A percentile compares a stretch with the other conserved stretches of the same genome.
Evolutionary conservation across 345 rosid genomes (phyloP).

Genomic region (Pugionium dolabratum): DNA sequence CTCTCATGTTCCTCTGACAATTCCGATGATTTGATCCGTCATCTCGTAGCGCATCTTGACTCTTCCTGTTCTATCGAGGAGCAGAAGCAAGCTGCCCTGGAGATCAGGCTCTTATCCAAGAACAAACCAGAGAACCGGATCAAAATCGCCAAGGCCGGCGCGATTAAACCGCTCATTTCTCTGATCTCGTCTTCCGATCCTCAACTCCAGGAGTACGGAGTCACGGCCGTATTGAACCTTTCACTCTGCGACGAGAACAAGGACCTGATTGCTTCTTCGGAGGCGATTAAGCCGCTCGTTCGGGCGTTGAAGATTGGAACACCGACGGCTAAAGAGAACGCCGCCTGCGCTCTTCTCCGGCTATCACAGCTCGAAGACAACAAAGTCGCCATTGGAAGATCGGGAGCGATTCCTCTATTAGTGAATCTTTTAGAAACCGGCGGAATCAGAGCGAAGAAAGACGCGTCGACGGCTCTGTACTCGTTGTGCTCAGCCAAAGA

Average conservation of each 20-base stretch:
- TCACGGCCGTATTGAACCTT: conserved; percentile 85
- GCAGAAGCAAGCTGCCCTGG: conserved; percentile 96
- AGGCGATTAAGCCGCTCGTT: conserved; percentile 86
- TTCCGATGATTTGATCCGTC: conserved; percentile 67
- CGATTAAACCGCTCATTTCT: conserved; percentile 72
- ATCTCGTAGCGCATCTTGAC: conserved; percentile 68
- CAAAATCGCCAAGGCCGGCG: conserved; percentile 82
- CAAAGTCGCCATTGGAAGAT: conserved; percentile 83
- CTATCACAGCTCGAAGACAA: conserved; percentile 83
- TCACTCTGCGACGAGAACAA: conserved; percentile 97
- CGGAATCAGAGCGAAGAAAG: conserved; percentile 78
- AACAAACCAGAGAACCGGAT: conserved; percentile 83
- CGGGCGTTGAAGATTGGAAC: conserved; percentile 72
- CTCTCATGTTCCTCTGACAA: conserved; percentile 67
- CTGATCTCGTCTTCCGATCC: conserved; percentile 66
- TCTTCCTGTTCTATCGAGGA: conserved; percentile 75
- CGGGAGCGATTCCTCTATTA: conserved; percentile 77
- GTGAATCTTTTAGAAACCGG: conserved; percentile 73
- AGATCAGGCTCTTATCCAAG: conserved; percentile 86
- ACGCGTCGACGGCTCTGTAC: conserved; percentile 90
- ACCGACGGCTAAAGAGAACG: conserved; percentile 80
- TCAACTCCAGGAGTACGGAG: conserved; percentile 89
- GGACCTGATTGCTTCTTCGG: conserved; percentile 64
- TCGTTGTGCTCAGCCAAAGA: conserved; percentile 76
- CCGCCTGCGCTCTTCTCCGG: conserved; percentile 88